Evolutionary conservation across 1,284 basidiomycete species (phyloP).

Genomic region (Phellopilus nigrolimitatus): DNA sequence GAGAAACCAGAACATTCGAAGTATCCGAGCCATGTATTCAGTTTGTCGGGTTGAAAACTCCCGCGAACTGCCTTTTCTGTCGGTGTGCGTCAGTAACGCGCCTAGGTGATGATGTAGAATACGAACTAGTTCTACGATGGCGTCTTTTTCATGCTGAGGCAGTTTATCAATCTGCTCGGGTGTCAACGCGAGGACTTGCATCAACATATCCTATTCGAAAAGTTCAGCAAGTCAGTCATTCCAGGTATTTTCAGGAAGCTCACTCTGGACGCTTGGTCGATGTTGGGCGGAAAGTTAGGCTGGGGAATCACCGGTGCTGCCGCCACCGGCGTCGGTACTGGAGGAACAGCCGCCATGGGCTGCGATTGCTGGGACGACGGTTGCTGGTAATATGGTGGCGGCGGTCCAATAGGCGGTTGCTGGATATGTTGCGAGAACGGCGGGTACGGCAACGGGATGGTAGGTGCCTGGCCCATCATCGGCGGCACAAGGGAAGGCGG

Average conservation of each 20-base stretch:
- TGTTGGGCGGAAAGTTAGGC: constrained; percentile 26
- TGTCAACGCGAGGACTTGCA: constrained; percentile 84
- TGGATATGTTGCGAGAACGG: constrained; percentile 27
- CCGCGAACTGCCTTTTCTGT: not conserved
- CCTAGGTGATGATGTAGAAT: not conserved
- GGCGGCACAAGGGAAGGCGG: constrained; percentile 28
- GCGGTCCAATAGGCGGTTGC: constrained; percentile 32
- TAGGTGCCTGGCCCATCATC: constrained; percentile 29
- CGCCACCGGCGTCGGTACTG: constrained; percentile 28
- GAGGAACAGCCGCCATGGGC: constrained; percentile 21
- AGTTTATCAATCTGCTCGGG: constrained; percentile 85
- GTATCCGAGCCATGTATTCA: no score
- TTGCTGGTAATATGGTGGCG: constrained; percentile 43
- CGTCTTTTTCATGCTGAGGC: constrained; percentile 76
- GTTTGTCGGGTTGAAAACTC: not conserved
- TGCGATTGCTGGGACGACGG: constrained; percentile 27
- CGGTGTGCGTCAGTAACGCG: not conserved
- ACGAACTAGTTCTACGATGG: constrained; percentile 82
- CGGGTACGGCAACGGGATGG: constrained; percentile 21
- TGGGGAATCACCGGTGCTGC: constrained; percentile 30
- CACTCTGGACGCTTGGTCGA: constrained; percentile 32
- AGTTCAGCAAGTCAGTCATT: not conserved
- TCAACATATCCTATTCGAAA: constrained; percentile 60
- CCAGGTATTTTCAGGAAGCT: constrained; percentile 21
- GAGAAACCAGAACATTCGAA: no score